A percentile compares a stretch with the other conserved stretches of the same genome.
Conservation (phyloP, 495 filamentous ascomycete species). For the Parathielavia hyrcaniae region DNA sequence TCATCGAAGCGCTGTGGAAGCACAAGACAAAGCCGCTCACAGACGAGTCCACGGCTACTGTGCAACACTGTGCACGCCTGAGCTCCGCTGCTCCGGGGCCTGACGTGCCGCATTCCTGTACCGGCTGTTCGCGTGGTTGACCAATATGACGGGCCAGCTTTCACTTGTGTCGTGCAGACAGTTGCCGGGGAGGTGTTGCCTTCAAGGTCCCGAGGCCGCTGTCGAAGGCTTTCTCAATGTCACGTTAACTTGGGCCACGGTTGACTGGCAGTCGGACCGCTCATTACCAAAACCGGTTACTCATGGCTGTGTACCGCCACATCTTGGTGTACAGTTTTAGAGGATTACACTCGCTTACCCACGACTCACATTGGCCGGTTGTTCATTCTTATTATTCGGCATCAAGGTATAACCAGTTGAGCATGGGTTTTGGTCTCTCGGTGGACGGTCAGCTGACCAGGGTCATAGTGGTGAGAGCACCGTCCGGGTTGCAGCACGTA, state of each 20-base stretch:
- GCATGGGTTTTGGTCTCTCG: no score
- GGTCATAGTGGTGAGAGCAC: no score
- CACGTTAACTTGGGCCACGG: conserved; percentile 5
- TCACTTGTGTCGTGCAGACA: neutral
- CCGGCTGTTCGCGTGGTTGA: neutral
- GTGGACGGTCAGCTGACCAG: no score
- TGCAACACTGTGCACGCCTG: neutral
- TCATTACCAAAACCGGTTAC: neutral
- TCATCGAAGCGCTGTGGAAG: conserved; percentile 17
- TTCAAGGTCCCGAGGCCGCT: neutral
- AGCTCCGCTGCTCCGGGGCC: neutral
- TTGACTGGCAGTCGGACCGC: no score
- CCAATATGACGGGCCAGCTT: neutral
- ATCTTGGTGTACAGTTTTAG: neutral
- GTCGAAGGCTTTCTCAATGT: neutral
- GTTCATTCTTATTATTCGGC: no score
- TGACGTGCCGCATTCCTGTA: neutral
- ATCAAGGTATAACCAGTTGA: no score
- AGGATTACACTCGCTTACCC: no score
- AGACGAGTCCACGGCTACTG: neutral
- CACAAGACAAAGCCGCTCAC: neutral
- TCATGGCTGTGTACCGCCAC: neutral
- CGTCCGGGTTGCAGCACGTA: no score
- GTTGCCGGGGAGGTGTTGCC: neutral
- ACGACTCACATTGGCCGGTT: no score